phyloP scores from a whole-genome alignment of 352 stramenopile genomes.

The Pythium biforme region DNA sequence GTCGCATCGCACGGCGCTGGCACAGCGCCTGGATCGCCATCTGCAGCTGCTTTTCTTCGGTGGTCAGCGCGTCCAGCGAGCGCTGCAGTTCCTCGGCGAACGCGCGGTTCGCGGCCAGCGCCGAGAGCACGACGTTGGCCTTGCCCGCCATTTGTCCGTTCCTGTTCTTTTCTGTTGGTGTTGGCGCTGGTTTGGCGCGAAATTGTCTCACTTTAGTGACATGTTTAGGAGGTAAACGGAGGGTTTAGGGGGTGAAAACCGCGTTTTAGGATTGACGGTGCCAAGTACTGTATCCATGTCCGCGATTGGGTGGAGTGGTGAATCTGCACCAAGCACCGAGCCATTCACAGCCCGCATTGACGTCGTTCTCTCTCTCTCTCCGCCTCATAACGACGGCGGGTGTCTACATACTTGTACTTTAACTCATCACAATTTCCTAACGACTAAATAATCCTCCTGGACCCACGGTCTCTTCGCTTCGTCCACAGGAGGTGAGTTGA shows the following conservation, averaged over 20 bases:
- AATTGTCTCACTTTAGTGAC: conserved; percentile 4
- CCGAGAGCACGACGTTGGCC: conserved; percentile 7
- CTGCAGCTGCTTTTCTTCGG: conserved; percentile 41
- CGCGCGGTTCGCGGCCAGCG: conserved; percentile 36
- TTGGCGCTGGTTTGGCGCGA: background rate
- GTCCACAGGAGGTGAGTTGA: too few relatives aligned
- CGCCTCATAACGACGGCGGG: background rate
- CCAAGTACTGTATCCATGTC: too few relatives aligned
- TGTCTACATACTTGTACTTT: conserved; percentile 4
- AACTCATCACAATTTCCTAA: conserved; percentile 4
- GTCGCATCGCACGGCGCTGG: conserved; percentile 45
- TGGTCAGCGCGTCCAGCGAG: conserved; percentile 29
- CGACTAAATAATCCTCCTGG: conserved; percentile 1
- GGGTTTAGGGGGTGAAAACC: too few relatives aligned
- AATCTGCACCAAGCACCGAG: background rate
- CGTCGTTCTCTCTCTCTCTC: background rate
- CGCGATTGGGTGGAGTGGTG: too few relatives aligned
- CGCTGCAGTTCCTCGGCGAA: conserved; percentile 42
- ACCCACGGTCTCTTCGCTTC: too few relatives aligned
- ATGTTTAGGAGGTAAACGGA: background rate
- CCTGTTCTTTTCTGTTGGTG: background rate
- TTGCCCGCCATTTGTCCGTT: conserved; percentile 20
- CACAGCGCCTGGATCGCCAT: conserved; percentile 43
- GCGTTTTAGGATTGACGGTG: too few relatives aligned
- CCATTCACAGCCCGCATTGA: background rate